Conservation (phyloP, 768 basidiomycete species). For the Mrakia frigida region DNA sequence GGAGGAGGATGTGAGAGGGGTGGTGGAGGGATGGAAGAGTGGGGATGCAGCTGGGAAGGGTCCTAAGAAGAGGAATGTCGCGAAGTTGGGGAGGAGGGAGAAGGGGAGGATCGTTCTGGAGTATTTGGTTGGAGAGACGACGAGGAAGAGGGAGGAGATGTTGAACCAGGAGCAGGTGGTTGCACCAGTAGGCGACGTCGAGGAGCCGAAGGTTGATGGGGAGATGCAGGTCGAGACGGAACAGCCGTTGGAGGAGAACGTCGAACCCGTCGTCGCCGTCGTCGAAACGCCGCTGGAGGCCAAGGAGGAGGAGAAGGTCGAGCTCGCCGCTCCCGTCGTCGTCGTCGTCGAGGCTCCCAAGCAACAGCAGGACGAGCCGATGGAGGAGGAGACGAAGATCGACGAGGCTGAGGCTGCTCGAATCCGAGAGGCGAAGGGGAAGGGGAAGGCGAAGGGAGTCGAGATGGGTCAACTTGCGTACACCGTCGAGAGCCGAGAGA, state of each 20-base stretch:
- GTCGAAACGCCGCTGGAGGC: background rate
- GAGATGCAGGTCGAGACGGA: background rate
- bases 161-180: background rate
- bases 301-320: background rate
- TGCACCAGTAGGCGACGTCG: too few relatives aligned
- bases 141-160: background rate
- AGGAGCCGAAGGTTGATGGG: too few relatives aligned
- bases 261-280: background rate
- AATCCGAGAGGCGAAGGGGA: background rate
- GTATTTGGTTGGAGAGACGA: background rate
- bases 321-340: background rate
- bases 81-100: background rate
- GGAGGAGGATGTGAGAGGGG: background rate
- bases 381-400: background rate
- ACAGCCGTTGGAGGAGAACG: background rate
- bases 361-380: background rate
- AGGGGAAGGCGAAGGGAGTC: background rate
- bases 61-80: background rate
- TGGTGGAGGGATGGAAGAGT: background rate
- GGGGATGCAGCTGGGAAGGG: background rate
- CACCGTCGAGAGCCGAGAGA: background rate
- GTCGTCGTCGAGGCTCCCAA: background rate
- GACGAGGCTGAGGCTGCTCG: background rate
- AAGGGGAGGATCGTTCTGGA: background rate
- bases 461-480: background rate